Evolutionary conservation across 257 asterid species (phyloP), one percentile per base, ranked within the genome.

Genomic region (Petunia secreta): DNA sequence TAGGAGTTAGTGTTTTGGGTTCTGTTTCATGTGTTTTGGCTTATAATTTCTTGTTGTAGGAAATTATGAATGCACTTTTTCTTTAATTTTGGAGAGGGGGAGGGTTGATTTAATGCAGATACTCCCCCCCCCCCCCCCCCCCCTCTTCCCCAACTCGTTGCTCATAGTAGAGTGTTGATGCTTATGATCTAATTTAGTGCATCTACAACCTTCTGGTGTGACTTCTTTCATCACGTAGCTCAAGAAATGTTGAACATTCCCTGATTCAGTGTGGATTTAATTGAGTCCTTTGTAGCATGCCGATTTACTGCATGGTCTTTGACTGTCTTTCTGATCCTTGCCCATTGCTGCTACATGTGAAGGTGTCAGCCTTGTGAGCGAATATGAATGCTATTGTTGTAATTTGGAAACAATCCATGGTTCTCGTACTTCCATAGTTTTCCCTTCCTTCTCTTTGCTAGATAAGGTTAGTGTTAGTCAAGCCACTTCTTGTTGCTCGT

Each of bases 381-480:
- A 25, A 46, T 8, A 46, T 0, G 40, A 46, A 69, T 69, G 77
- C 59, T 25, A 15, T 15, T 55, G 14, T 55, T 48, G 50, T 25
- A 71, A 34, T 13, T 71, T 48, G 77, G 8, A 50, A 71, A 34
- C 3, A 1, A 4, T 50, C 6, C 62, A 48, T 34, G 6, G 62
- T 71, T 50, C 60, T 71, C 6, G 25, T 48, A 71, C 59, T 71
- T 48, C 44, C 41, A 71, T 69, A 34, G 25, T 34, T 34, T 71
- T 48, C 59, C 57, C 34, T 48, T 46, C 60, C 77, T 69, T 34
- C 34, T 71, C 77, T 50, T 48, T 71, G 60, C 60, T 6, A 48
- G 10, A 44, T 50, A 11, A 34, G 44, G 75, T 40, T 10, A 13
- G 62, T 34, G 10, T 43, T 71, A 34, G 43, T 50, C 62, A 34